Evolutionary conservation across 164 flowering plant genomes (phyloP).

Genomic region (Santalum album): DNA sequence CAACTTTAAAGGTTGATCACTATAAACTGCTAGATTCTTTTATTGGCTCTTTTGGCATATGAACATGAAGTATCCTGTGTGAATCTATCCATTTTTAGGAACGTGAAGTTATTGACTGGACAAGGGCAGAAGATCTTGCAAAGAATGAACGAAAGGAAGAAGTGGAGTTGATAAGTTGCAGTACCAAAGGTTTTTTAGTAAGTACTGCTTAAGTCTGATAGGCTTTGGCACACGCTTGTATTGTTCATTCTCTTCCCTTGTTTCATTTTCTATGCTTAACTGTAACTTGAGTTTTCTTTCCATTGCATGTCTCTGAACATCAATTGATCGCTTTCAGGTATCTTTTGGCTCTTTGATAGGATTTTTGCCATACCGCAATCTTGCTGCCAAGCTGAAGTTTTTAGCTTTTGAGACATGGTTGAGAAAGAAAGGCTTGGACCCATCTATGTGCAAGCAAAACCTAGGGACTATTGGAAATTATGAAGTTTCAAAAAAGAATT

Average conservation of each 20-base stretch:
- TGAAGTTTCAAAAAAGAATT: slow-evolving; percentile 24
- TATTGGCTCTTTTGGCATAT: neutral
- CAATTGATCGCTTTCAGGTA: slow-evolving; percentile 37
- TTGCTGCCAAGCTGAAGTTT: slow-evolving; percentile 75
- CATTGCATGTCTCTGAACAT: slow-evolving; percentile 6
- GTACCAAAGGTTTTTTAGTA: slow-evolving; percentile 84
- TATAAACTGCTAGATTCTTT: neutral
- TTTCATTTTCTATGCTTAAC: neutral
- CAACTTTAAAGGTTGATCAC: slow-evolving; percentile 34
- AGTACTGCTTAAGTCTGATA: slow-evolving; percentile 12
- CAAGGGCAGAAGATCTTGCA: slow-evolving; percentile 45
- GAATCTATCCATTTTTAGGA: slow-evolving; percentile 22
- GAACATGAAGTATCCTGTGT: slow-evolving; percentile 11
- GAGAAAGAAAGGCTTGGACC: slow-evolving; percentile 72
- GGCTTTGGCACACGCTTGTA: neutral
- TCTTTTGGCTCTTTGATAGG: slow-evolving; percentile 84
- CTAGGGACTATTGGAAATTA: slow-evolving; percentile 46
- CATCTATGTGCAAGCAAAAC: slow-evolving; percentile 53
- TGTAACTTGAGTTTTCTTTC: neutral
- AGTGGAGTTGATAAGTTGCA: slow-evolving; percentile 73
- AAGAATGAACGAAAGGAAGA: slow-evolving; percentile 47
- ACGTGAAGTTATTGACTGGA: slow-evolving; percentile 65
- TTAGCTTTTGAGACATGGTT: slow-evolving; percentile 94
- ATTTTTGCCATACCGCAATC: slow-evolving; percentile 78
- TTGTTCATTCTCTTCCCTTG: neutral